Conservation (phyloP, 2,329 filamentous ascomycete genomes). For the Penicillium paneum region DNA sequence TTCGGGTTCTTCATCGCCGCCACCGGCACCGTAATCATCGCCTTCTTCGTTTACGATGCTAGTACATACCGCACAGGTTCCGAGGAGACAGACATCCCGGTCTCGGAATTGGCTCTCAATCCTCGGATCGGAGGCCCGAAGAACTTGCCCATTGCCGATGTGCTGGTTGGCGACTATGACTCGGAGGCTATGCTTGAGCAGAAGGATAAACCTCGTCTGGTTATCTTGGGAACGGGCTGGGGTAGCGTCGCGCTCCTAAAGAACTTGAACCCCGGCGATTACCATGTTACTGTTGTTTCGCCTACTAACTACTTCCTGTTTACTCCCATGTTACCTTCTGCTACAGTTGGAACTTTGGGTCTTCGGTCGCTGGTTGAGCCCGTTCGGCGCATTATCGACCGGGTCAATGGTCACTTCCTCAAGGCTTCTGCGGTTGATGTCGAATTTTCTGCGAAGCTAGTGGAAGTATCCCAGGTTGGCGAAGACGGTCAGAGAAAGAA, state of each 20-base stretch:
- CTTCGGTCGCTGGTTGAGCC: slow-evolving; percentile 89
- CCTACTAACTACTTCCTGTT: slow-evolving; percentile 97
- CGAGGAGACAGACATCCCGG: slow-evolving; percentile 67
- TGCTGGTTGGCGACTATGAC: slow-evolving; percentile 86
- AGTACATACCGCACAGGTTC: slow-evolving; percentile 77
- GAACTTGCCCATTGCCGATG: slow-evolving; percentile 86
- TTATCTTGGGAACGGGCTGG: slow-evolving; percentile 93
- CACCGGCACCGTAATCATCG: slow-evolving; percentile 65
- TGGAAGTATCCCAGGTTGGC: slow-evolving; percentile 77
- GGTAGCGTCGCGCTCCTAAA: slow-evolving; percentile 90
- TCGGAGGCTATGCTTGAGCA: slow-evolving; percentile 63
- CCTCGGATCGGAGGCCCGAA: slow-evolving; percentile 85
- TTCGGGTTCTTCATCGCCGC: slow-evolving; percentile 74
- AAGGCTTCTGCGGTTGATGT: slow-evolving; percentile 83
- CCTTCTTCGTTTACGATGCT: slow-evolving; percentile 92
- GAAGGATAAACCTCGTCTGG: slow-evolving; percentile 87
- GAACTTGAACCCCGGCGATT: slow-evolving; percentile 82
- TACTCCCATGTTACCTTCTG: slow-evolving; percentile 95
- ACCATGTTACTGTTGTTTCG: slow-evolving; percentile 92
- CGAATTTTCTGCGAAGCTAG: slow-evolving; percentile 84
- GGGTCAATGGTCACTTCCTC: slow-evolving; percentile 82
- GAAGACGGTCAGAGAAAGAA: slow-evolving; percentile 66
- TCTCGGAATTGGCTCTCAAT: slow-evolving; percentile 78
- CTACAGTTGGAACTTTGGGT: slow-evolving; percentile 92
- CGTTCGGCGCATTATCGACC: slow-evolving; percentile 75